A percentile compares a stretch with the other conserved stretches of the same genome.
Conservation (phyloP, 2,329 filamentous ascomycete genomes). For the Scedosporium aurantiacum region DNA sequence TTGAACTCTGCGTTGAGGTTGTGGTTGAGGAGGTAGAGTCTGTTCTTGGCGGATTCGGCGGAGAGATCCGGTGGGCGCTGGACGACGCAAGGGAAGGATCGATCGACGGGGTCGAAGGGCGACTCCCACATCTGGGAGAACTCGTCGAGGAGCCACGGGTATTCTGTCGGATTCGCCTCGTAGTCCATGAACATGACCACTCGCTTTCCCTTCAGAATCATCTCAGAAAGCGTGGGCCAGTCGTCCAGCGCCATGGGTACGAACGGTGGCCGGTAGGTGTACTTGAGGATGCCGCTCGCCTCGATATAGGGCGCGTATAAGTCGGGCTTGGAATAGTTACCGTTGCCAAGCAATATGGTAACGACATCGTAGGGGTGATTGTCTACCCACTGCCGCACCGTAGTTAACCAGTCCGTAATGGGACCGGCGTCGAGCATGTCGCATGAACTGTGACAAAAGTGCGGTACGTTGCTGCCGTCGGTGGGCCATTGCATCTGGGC, state of each 20-base stretch:
- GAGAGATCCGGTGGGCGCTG: slow-evolving; percentile 63
- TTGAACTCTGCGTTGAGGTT: slow-evolving; percentile 75
- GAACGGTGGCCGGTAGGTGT: slow-evolving; percentile 61
- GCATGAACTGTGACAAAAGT: slow-evolving; percentile 81
- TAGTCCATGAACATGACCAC: slow-evolving; percentile 80
- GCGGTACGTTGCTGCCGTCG: slow-evolving; percentile 40
- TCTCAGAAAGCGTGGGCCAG: slow-evolving; percentile 73
- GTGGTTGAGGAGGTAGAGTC: slow-evolving; percentile 79
- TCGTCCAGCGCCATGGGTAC: slow-evolving; percentile 60
- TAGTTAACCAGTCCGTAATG: slow-evolving; percentile 60
- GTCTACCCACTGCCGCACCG: slow-evolving; percentile 62
- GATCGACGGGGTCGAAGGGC: slow-evolving; percentile 60
- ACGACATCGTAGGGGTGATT: slow-evolving; percentile 76
- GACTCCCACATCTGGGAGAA: slow-evolving; percentile 89
- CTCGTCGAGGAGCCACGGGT: slow-evolving; percentile 79
- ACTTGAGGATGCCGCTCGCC: slow-evolving; percentile 58
- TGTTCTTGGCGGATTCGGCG: slow-evolving; percentile 41
- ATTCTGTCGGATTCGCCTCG: slow-evolving; percentile 62
- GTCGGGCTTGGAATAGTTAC: slow-evolving; percentile 53
- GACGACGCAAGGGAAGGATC: slow-evolving; percentile 62
- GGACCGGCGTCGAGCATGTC: slow-evolving; percentile 71
- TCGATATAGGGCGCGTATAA: slow-evolving; percentile 61
- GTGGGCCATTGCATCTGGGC: slow-evolving; percentile 50
- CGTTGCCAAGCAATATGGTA: slow-evolving; percentile 77
- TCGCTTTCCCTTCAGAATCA: slow-evolving; percentile 61